phyloP scores from a whole-genome alignment of 768 basidiomycete species.

The Trametes gibbosa region DNA sequence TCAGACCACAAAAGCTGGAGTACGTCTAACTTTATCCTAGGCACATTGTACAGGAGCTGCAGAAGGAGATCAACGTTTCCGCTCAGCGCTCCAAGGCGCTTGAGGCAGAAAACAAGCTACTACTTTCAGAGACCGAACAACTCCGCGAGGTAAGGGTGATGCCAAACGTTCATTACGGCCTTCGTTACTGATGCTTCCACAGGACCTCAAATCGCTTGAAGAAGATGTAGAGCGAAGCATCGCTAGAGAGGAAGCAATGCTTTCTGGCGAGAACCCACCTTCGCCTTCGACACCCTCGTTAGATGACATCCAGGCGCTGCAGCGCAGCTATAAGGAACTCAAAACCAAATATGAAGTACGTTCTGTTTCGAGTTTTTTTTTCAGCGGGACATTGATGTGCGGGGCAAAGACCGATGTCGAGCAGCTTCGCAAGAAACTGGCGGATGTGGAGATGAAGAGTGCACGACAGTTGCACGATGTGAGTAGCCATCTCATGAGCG shows the following conservation, averaged over 20 bases:
- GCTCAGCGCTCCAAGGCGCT: constrained; percentile 68
- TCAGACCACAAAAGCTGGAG: constrained; percentile 1
- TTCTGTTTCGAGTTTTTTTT: background rate
- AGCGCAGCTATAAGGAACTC: constrained; percentile 46
- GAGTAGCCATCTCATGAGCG: constrained; percentile 26
- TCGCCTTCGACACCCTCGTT: constrained; percentile 11
- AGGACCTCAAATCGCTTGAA: constrained; percentile 79
- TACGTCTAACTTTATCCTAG: constrained; percentile 33
- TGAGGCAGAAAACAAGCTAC: constrained; percentile 71
- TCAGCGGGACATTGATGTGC: background rate
- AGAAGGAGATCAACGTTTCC: constrained; percentile 68
- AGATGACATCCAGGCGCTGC: constrained; percentile 39
- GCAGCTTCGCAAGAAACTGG: constrained; percentile 63
- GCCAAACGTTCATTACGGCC: background rate
- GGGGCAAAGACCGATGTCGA: constrained; percentile 59
- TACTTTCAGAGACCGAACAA: constrained; percentile 65
- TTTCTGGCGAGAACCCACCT: constrained; percentile 22
- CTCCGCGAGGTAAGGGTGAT: constrained; percentile 58
- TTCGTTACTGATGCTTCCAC: background rate
- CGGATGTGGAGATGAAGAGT: constrained; percentile 73
- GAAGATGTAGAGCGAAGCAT: constrained; percentile 66
- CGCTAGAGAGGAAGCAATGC: constrained; percentile 45
- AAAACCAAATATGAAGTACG: constrained; percentile 53
- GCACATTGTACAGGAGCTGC: constrained; percentile 85
- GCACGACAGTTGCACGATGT: constrained; percentile 69